Evolutionary conservation across 202 grass and related monocot genomes (phyloP), one percentile per base, ranked within the genome.

Genomic region (Elaeis oleifera): DNA sequence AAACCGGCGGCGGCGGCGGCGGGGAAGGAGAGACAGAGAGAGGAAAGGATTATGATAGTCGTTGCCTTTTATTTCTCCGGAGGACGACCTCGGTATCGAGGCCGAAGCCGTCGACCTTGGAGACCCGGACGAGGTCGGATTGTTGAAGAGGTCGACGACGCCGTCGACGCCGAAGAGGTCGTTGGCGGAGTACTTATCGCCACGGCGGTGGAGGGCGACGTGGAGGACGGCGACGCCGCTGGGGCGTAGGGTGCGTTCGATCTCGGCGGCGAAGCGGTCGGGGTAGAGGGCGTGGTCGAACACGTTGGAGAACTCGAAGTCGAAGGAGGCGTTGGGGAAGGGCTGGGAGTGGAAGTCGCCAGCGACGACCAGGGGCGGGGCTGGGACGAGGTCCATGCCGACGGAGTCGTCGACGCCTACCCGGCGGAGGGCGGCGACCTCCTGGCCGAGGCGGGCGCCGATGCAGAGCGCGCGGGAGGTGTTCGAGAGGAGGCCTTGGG

Each of bases 261-360:
- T 70, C 79, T 96, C 92, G 26, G 64, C 71, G 15, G 51, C 84
- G 64, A 96, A 96, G 3, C 79, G 74, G 24, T 79, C 84, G 4
- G 87, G 92, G 77, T 83, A 96, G 16, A 96, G 79, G 50, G 84
- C 84, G 64, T 91, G 92, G 68, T 96, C 92, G 68, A 96, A 96
- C 2, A 96, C 92, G 60, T 96, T 91, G 57, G 92, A 96, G 84
- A 96, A 96, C 75, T 96, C 92, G 71, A 96, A 96, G 80, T 96
- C 87, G 74, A 96, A 96, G n/a, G 79, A 71, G 26, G 0, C 78
- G 61, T 84, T 23, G 0, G 14, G 0, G 76, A 96, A 96, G 0
- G 92, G 87, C 64, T 96, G 92, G 15, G 65, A 39, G 69, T 96
- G 87, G 81, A 96, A 96, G 65, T 91, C 92, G 3, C 92, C 92